A percentile compares a stretch with the other conserved stretches of the same genome.
Conservation (phyloP, 2,329 filamentous ascomycete genomes). For the Coleophoma crateriformis region DNA sequence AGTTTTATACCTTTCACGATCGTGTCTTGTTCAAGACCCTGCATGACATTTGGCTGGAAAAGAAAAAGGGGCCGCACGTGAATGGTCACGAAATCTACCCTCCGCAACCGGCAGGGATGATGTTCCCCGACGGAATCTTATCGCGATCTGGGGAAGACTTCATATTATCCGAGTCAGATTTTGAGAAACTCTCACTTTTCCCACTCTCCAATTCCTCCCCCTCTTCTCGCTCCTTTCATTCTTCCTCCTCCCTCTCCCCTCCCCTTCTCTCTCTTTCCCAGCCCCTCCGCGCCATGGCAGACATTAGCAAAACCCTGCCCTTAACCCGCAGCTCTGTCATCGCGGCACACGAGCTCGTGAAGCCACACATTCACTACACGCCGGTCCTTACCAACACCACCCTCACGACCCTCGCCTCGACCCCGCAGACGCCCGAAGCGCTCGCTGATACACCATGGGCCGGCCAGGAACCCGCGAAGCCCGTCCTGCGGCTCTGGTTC, state of each 20-base stretch:
- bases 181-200: too few species aligned
- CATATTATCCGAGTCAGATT: too few species aligned
- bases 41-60: not conserved
- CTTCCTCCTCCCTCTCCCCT: too few species aligned
- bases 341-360: conserved; percentile 67
- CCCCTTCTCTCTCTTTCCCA: too few species aligned
- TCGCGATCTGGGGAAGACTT: not conserved
- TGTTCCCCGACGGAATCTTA: not conserved
- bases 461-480: conserved; percentile 51
- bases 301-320: conserved; percentile 49
- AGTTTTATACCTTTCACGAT: conserved; percentile 15
- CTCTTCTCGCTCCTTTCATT: too few species aligned
- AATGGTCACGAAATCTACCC: not conserved
- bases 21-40: conserved; percentile 1
- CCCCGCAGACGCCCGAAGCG: conserved; percentile 50
- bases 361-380: conserved; percentile 72
- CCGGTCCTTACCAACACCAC: conserved; percentile 77
- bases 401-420: conserved; percentile 69
- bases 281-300: conserved; percentile 38
- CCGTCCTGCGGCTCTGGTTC: conserved; percentile 75
- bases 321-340: conserved; percentile 69
- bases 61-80: not conserved
- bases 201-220: too few species aligned
- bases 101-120: conserved; percentile 14
- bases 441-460: conserved; percentile 52